These are phyloP conservation scores for Cetradonia linearis DNA, from an alignment of 495 filamentous ascomycete genomes.

Conservation along the genomic window DNA sequence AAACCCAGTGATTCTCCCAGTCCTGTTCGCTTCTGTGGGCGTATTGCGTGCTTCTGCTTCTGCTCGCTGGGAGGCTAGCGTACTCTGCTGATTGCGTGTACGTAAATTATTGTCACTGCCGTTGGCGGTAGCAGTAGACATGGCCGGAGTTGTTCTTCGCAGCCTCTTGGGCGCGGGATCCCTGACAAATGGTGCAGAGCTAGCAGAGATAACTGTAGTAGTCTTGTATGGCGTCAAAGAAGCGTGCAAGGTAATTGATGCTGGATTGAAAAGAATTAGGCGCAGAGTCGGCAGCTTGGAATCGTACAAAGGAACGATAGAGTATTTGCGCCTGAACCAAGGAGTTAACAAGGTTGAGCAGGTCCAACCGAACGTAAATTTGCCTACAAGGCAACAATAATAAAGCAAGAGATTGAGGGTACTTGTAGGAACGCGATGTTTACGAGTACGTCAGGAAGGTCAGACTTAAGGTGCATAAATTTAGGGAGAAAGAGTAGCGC, in stretches of 20 bases:
- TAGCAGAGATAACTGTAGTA: background rate
- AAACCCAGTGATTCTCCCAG: slow-evolving; percentile 32
- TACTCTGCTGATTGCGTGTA: slow-evolving; percentile 35
- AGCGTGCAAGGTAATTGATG: background rate
- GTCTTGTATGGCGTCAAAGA: background rate
- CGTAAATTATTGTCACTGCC: slow-evolving; percentile 28
- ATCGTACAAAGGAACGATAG: background rate
- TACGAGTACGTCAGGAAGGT: background rate
- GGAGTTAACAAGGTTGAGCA: background rate
- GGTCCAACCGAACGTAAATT: no score
- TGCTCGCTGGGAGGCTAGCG: slow-evolving; percentile 44
- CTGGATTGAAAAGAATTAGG: background rate
- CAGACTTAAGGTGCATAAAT: no score
- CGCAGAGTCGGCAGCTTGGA: slow-evolving; percentile 6
- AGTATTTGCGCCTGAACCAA: background rate
- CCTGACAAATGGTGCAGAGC: background rate
- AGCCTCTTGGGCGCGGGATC: background rate
- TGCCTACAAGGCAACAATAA: background rate
- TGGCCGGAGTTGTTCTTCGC: background rate
- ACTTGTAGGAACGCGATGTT: background rate
- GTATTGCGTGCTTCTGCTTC: slow-evolving; percentile 29
- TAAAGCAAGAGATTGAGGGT: background rate
- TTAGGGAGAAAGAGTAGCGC: background rate
- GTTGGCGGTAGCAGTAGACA: slow-evolving; percentile 17
- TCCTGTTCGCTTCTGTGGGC: slow-evolving; percentile 26